Conservation (phyloP, 2,329 filamentous ascomycete genomes). For the Pseudogymnoascus sp. region DNA sequence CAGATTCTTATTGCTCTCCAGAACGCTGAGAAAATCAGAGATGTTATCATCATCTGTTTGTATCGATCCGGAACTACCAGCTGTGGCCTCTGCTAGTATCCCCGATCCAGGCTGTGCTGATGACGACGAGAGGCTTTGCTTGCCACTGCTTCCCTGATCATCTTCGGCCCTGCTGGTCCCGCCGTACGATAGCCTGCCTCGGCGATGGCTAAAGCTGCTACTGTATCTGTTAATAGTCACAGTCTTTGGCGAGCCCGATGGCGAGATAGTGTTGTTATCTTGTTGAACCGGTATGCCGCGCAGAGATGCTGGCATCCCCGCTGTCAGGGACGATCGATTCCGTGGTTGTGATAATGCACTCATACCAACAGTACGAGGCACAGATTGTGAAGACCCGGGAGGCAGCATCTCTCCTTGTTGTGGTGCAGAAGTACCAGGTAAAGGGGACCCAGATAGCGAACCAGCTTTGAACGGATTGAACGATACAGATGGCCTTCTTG, state of each 20-base stretch:
- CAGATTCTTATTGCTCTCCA: slow-evolving; percentile 83
- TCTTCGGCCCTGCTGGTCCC: slow-evolving; percentile 64
- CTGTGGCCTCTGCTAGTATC: slow-evolving; percentile 63
- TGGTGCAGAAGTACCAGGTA: slow-evolving; percentile 29
- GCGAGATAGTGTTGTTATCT: slow-evolving; percentile 54
- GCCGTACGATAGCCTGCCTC: slow-evolving; percentile 68
- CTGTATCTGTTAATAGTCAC: slow-evolving; percentile 75
- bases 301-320: slow-evolving; percentile 66
- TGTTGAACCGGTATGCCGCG: slow-evolving; percentile 56
- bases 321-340: slow-evolving; percentile 65
- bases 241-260: slow-evolving; percentile 71
- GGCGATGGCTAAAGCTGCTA: slow-evolving; percentile 86
- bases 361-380: slow-evolving; percentile 41
- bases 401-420: slow-evolving; percentile 25
- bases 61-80: slow-evolving; percentile 58
- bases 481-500: slow-evolving; percentile 72
- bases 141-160: slow-evolving; percentile 72
- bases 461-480: slow-evolving; percentile 97
- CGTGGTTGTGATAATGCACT: slow-evolving; percentile 49
- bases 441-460: slow-evolving; percentile 81
- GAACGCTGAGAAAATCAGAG: slow-evolving; percentile 79
- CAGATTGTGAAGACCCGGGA: slow-evolving; percentile 49
- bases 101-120: slow-evolving; percentile 68
- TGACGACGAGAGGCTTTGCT: slow-evolving; percentile 65
- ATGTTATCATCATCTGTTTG: slow-evolving; percentile 85